Percentiles rank a stretch among this genome's conserved stretches.
Evolutionary conservation across 345 rosid genomes (phyloP).

Genomic region (Sonneratia caseolaris): DNA sequence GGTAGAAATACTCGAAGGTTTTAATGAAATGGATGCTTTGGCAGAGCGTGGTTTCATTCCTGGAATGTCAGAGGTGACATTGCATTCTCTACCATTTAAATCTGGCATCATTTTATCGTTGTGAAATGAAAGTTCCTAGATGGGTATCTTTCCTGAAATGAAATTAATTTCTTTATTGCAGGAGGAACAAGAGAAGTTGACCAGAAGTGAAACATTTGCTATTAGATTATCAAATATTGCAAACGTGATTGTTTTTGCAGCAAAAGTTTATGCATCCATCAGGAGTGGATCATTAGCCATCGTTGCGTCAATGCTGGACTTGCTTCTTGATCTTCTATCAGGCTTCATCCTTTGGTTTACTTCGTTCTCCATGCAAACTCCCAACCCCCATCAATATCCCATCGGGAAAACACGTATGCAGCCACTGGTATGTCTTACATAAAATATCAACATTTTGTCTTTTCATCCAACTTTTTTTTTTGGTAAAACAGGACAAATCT

Average conservation of each 20-base stretch:
- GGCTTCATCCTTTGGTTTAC: slow-evolving; percentile 98
- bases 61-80: slow-evolving; percentile 67
- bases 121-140: not conserved
- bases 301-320: slow-evolving; percentile 90
- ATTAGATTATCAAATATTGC: slow-evolving; percentile 87
- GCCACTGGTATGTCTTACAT: slow-evolving; percentile 62
- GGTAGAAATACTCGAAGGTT: slow-evolving; percentile 92
- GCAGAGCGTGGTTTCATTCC: slow-evolving; percentile 90
- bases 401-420: slow-evolving; percentile 98
- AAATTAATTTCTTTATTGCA: slow-evolving; percentile 18
- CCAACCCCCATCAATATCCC: slow-evolving; percentile 88
- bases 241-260: slow-evolving; percentile 84
- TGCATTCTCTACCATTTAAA: not conserved
- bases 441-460: not conserved
- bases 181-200: slow-evolving; percentile 85
- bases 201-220: slow-evolving; percentile 79
- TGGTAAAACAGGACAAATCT: not conserved
- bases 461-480: not conserved
- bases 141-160: slow-evolving; percentile 5
- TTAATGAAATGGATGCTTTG: slow-evolving; percentile 89
- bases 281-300: slow-evolving; percentile 91
- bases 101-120: not conserved
- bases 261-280: slow-evolving; percentile 89
- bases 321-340: slow-evolving; percentile 96
- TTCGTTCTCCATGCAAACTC: slow-evolving; percentile 96